Percentiles rank a stretch among this genome's conserved stretches.
Conservation (phyloP, 805 yeast genomes). For the Candida succiphila region DNA sequence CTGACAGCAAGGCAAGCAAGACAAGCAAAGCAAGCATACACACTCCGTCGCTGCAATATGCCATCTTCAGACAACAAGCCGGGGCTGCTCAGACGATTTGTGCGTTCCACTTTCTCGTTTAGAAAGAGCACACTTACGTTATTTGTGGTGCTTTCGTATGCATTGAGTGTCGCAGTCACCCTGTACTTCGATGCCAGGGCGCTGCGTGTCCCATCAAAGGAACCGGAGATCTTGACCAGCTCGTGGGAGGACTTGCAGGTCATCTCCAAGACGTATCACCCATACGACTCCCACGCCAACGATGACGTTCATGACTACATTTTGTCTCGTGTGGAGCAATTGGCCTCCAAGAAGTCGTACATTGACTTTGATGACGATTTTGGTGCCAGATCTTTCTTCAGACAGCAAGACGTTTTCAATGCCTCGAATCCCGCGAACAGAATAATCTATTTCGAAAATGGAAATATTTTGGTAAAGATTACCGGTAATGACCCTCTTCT, state of each 20-base stretch:
- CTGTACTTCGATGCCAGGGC: conserved; percentile 29
- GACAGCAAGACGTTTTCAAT: conserved; percentile 40
- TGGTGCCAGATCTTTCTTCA: conserved; percentile 31
- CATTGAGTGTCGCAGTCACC: conserved; percentile 25
- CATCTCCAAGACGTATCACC: conserved; percentile 61
- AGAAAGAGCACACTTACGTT: conserved; percentile 62
- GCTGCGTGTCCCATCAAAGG: conserved; percentile 31
- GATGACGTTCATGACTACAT: conserved; percentile 69
- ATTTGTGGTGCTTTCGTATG: conserved; percentile 38
- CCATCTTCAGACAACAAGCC: conserved; percentile 5
- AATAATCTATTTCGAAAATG: conserved; percentile 70
- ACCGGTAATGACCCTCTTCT: conserved; percentile 49
- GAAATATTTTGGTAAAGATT: conserved; percentile 69
- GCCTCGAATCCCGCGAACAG: conserved; percentile 30
- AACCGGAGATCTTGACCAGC: conserved; percentile 25
- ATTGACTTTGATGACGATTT: conserved; percentile 30
- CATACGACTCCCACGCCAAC: conserved; percentile 70
- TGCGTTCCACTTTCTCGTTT: conserved; percentile 54
- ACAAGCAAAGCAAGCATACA: too few relatives aligned
- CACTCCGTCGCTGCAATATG: too few relatives aligned
- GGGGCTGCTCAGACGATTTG: conserved; percentile 12
- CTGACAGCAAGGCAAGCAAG: too few relatives aligned
- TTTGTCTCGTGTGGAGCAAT: conserved; percentile 26
- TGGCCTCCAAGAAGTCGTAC: conserved; percentile 21
- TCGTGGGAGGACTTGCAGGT: conserved; percentile 69